phyloP scores from a whole-genome alignment of 2,329 filamentous ascomycete species.

The Epichloe amarillans region DNA sequence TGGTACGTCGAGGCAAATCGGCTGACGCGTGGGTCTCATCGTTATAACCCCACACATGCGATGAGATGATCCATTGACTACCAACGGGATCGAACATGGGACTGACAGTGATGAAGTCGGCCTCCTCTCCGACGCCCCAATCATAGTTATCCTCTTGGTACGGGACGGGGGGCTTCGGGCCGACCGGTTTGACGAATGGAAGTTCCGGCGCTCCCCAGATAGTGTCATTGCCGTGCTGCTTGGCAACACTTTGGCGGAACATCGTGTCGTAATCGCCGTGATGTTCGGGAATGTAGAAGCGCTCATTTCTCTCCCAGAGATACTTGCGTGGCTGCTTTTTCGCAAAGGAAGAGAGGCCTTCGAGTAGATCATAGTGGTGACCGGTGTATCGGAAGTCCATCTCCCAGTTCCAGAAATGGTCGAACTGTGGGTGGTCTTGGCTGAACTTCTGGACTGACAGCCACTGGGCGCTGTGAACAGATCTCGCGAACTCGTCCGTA shows the following conservation, averaged over 20 bases:
- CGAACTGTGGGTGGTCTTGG: constrained; percentile 64
- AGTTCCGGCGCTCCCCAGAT: constrained; percentile 55
- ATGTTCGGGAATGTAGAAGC: constrained; percentile 57
- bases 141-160: constrained; percentile 53
- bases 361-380: constrained; percentile 68
- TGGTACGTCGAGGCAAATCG: constrained; percentile 56
- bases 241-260: constrained; percentile 52
- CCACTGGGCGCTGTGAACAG: constrained; percentile 51
- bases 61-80: constrained; percentile 59
- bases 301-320: constrained; percentile 59
- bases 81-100: constrained; percentile 66
- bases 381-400: constrained; percentile 69
- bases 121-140: constrained; percentile 66
- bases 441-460: constrained; percentile 64
- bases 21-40: constrained; percentile 33
- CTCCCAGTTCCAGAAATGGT: constrained; percentile 81
- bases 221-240: constrained; percentile 33
- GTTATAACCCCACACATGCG: constrained; percentile 55
- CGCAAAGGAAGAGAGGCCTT: constrained; percentile 49
- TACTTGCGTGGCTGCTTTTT: constrained; percentile 57
- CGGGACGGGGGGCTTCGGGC: constrained; percentile 49
- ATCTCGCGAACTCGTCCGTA: constrained; percentile 42
- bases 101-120: constrained; percentile 59
- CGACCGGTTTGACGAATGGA: constrained; percentile 46
- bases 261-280: constrained; percentile 55